Evolutionary conservation across 352 stramenopile genomes (phyloP).

Genomic region (Pythium rishiriense): DNA sequence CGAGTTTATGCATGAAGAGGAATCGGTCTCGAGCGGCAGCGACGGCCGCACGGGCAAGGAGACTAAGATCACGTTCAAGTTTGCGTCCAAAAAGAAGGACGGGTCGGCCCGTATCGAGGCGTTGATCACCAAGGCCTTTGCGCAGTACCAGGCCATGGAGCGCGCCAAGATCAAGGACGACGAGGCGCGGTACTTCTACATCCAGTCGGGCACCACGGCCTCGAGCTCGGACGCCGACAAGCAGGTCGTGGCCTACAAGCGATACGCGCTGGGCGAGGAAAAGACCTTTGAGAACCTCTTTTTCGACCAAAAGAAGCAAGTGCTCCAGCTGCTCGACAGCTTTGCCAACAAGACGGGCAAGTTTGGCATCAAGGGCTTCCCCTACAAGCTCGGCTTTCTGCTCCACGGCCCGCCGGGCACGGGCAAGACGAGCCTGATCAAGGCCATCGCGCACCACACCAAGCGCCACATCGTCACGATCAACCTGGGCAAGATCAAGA

Average conservation of each 20-base stretch:
- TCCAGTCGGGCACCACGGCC: constrained; percentile 26
- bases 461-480: constrained; percentile 67
- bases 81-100: constrained; percentile 27
- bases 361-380: constrained; percentile 82
- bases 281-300: constrained; percentile 86
- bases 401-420: constrained; percentile 81
- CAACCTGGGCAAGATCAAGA: constrained; percentile 50
- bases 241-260: constrained; percentile 35
- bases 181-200: constrained; percentile 44
- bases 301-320: constrained; percentile 63
- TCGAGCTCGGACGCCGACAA: constrained; percentile 12
- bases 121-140: constrained; percentile 36
- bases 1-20: constrained; percentile 37
- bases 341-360: constrained; percentile 67
- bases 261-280: constrained; percentile 71
- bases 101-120: constrained; percentile 37
- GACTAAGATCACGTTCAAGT: constrained; percentile 27
- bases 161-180: constrained; percentile 34
- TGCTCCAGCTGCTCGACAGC: constrained; percentile 61
- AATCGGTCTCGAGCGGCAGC: constrained; percentile 10
- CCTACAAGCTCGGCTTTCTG: constrained; percentile 82
- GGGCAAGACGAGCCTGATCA: constrained; percentile 87
- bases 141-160: constrained; percentile 30
- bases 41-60: too few species aligned
- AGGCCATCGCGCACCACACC: constrained; percentile 74